phyloP scores from a whole-genome alignment of 306 rosid genomes.

The Trifolium pratense region DNA sequence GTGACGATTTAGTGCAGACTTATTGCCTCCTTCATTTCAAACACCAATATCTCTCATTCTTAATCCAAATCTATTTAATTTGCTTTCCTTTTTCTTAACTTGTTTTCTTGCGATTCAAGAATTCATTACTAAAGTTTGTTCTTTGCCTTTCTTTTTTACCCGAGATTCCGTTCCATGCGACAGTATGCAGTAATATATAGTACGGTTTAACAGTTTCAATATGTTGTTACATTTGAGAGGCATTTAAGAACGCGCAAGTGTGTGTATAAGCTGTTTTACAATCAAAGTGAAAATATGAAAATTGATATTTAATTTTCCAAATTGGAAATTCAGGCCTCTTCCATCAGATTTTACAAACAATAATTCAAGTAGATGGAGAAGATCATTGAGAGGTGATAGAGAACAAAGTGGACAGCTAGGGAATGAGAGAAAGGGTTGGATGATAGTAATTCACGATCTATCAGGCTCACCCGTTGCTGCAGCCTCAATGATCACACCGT shows the following conservation, averaged over 20 bases:
- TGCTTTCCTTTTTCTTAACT: constrained; percentile 1
- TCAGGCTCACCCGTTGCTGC: constrained; percentile 89
- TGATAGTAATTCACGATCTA: constrained; percentile 76
- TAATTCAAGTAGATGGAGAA: constrained; percentile 59
- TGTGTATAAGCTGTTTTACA: neutral
- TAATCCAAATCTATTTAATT: neutral
- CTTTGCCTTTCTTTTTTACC: constrained; percentile 21
- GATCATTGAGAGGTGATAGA: constrained; percentile 52
- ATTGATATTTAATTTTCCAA: neutral
- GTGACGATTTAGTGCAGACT: constrained; percentile 37
- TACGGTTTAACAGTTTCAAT: neutral
- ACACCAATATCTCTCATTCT: constrained; percentile 35
- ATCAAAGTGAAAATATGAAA: neutral
- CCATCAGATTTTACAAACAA: constrained; percentile 65
- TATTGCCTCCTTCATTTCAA: constrained; percentile 35
- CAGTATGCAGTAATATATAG: neutral
- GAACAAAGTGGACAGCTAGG: constrained; percentile 47
- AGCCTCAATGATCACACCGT: constrained; percentile 87
- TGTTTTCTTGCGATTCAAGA: constrained; percentile 40
- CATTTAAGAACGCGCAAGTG: neutral
- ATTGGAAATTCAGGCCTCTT: constrained; percentile 61
- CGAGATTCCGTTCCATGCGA: constrained; percentile 59
- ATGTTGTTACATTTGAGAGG: neutral
- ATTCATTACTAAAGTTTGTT: constrained; percentile 11
- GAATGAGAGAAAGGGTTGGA: constrained; percentile 90